Evolutionary conservation across 2,329 filamentous ascomycete genomes (phyloP).

Genomic region (Diaporthe nobilis): DNA sequence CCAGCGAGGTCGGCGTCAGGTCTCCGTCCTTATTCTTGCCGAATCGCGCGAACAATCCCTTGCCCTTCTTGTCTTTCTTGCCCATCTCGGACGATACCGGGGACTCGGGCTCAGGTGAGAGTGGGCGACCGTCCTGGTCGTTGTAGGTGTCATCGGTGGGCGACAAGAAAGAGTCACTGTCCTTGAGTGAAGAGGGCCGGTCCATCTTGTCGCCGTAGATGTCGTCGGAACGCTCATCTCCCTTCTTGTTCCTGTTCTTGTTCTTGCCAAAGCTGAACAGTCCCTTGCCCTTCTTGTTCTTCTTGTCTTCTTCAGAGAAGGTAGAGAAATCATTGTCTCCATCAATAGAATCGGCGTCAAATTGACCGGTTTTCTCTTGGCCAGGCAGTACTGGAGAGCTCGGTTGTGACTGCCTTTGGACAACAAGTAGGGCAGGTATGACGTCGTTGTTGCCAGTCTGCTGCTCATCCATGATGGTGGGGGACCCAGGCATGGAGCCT

Average conservation of each 20-base stretch:
- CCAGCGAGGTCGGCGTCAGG: background rate
- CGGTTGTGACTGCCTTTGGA: background rate
- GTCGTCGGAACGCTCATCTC: background rate
- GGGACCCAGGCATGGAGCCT: background rate
- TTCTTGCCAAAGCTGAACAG: background rate
- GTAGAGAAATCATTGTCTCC: background rate
- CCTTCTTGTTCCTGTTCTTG: background rate
- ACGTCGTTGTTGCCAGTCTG: background rate
- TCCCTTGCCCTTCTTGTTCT: slow-evolving; percentile 12
- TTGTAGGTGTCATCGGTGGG: background rate
- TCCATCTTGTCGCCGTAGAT: background rate
- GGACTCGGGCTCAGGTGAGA: background rate
- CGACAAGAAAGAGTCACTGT: background rate
- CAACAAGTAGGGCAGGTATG: slow-evolving; percentile 15
- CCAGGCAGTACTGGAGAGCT: slow-evolving; percentile 9
- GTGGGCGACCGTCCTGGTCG: background rate
- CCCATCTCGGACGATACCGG: background rate
- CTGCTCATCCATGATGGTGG: background rate
- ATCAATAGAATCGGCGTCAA: background rate
- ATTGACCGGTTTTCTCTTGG: background rate
- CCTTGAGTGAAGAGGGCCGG: background rate
- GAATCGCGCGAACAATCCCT: background rate
- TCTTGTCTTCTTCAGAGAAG: slow-evolving; percentile 1
- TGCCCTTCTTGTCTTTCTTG: slow-evolving; percentile 31
- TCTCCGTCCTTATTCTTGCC: background rate